phyloP scores from a whole-genome alignment of 805 yeast genomes.

The Candida sakaeoensis region DNA sequence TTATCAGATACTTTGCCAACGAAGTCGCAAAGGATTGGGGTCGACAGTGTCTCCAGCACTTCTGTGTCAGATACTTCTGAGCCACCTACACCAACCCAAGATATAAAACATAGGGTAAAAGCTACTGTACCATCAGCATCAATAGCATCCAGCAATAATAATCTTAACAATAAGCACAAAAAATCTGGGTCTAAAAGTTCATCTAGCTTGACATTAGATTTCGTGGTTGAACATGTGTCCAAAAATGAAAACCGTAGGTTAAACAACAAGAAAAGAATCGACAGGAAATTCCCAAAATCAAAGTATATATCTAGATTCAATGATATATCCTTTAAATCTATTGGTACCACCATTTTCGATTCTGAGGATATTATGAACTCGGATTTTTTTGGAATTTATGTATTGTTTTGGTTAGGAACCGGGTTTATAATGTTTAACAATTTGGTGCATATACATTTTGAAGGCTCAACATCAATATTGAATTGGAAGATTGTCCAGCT shows the following conservation, averaged over 20 bases:
- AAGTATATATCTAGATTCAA: slow-evolving; percentile 46
- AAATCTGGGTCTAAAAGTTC: background rate
- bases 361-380: slow-evolving; percentile 40
- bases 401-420: slow-evolving; percentile 71
- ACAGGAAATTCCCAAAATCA: slow-evolving; percentile 4
- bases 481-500: slow-evolving; percentile 54
- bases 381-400: slow-evolving; percentile 74
- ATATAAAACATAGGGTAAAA: background rate
- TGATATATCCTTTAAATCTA: slow-evolving; percentile 46
- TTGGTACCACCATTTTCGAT: slow-evolving; percentile 51
- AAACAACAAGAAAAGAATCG: slow-evolving; percentile 6
- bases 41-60: background rate
- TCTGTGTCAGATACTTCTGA: background rate
- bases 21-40: background rate
- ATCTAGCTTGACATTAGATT: slow-evolving; percentile 5
- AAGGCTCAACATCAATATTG: slow-evolving; percentile 38
- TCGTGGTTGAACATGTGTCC: slow-evolving; percentile 4
- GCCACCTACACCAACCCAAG: slow-evolving; percentile 6
- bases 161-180: background rate
- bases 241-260: slow-evolving; percentile 8
- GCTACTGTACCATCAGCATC: background rate
- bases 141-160: too few species aligned
- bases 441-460: slow-evolving; percentile 49
- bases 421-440: slow-evolving; percentile 53
- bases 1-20: slow-evolving; percentile 1